Evolutionary conservation across 225 moss, liverwort and hornwort species (phyloP), one percentile per base, ranked within the genome.

Genomic region (Pseudisothecium myosuroides): DNA sequence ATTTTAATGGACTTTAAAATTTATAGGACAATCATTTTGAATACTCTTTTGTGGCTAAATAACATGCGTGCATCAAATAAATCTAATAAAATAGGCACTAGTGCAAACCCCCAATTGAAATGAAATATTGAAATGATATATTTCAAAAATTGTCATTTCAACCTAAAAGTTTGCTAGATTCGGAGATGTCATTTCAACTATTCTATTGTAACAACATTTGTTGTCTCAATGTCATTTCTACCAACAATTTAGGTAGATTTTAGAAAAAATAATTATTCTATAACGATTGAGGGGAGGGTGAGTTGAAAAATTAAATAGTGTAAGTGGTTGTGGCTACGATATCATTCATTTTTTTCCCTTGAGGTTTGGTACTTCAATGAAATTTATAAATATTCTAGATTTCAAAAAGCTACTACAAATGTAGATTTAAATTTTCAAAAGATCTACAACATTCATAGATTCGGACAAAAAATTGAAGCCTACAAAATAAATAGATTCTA

Each of bases 271-370:
- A 23, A 23, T 69, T n/a, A 7, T 39, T n/a, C 39, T 0, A 24
- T 69, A 8, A 39, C 2, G 1, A 69, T 39, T 69, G 24, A 69
- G 8, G 7, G 14, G 8, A 24, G 2, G 39, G 13, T 2, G 14
- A 24, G 5, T 69, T 2, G 14, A 24, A 23, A 14, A 69, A 69
- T 14, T 24, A 39, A 69, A 39, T 39, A 69, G 69, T 4, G 1
- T 36, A 21, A 6, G 21, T 22, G 12, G 11, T 20, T 37, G 1
- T 67, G 6, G 23, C 4, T 1, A 13, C 5, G 9, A 11, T 20
- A 2, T 2, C n/a, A n/a, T 12, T 0, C 1, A 22, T 39, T 71
- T 26, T 4, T 23, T 6, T 0, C 2, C 24, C 4, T 13, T 13
- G 2, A 67, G 4, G 24, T 8, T 14, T 39, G 39, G 24, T 13